These are phyloP conservation scores for Ascochyta fabae DNA, from an alignment of 2,329 filamentous ascomycete genomes.

Conservation along the genomic window DNA sequence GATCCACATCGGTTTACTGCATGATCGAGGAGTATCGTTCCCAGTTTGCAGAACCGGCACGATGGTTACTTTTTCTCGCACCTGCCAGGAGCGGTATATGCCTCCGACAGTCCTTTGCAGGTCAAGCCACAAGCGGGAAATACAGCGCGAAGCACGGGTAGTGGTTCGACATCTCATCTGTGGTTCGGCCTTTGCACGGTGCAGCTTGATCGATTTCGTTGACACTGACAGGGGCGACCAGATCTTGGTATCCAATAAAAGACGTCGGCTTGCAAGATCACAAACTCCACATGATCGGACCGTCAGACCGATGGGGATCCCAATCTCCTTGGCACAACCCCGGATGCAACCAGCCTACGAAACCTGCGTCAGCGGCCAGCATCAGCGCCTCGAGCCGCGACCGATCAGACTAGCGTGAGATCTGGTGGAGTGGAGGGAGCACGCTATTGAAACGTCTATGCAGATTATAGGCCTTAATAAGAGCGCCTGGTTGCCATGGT, in stretches of 20 bases:
- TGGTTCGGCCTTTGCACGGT: background rate
- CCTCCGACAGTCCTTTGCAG: background rate
- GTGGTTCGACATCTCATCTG: conserved; percentile 8
- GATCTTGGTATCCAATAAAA: background rate
- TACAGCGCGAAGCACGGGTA: background rate
- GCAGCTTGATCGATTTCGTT: conserved; percentile 5
- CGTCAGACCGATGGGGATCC: conserved; percentile 3
- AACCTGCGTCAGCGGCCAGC: conserved; percentile 4
- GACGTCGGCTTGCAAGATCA: background rate
- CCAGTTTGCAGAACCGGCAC: background rate
- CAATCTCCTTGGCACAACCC: background rate
- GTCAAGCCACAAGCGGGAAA: background rate
- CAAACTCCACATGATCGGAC: conserved; percentile 1
- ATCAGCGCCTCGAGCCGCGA: conserved; percentile 4
- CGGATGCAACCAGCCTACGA: conserved; percentile 12
- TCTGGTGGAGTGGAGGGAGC: background rate
- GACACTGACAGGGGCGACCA: background rate
- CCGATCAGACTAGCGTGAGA: conserved; percentile 1
- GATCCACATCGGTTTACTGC: conserved; percentile 8
- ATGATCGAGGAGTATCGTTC: conserved; percentile 11
- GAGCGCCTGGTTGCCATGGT: background rate
- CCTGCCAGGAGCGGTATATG: background rate
- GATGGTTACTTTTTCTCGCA: conserved; percentile 9
- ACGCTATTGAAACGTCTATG: conserved; percentile 11
- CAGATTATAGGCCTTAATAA: conserved; percentile 6